A percentile compares a stretch with the other conserved stretches of the same genome.
Evolutionary conservation across 805 yeast genomes (phyloP).

Genomic region (Lachancea fermentati): DNA sequence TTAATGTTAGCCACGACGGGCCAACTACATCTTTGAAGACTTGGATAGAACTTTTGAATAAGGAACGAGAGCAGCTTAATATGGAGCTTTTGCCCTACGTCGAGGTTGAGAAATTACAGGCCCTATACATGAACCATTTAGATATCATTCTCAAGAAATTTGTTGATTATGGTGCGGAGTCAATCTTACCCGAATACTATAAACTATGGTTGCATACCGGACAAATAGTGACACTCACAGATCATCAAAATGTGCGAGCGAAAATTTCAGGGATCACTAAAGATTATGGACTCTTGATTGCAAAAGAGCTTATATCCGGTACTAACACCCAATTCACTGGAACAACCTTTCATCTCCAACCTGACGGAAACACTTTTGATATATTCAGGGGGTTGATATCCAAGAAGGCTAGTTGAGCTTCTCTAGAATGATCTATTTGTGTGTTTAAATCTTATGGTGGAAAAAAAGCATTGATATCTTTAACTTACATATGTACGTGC

Average conservation of each 20-base stretch:
- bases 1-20: constrained; percentile 75
- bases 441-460: too few species aligned
- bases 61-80: constrained; percentile 40
- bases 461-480: too few species aligned
- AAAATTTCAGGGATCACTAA: constrained; percentile 72
- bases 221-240: constrained; percentile 66
- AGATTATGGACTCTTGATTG: constrained; percentile 80
- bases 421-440: neutral
- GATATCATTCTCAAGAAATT: constrained; percentile 59
- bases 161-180: constrained; percentile 55
- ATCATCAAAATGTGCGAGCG: constrained; percentile 49
- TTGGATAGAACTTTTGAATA: constrained; percentile 59
- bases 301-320: constrained; percentile 51
- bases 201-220: constrained; percentile 78
- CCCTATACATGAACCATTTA: constrained; percentile 60
- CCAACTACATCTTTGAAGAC: constrained; percentile 87
- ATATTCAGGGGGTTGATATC: constrained; percentile 86
- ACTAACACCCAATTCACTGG: constrained; percentile 45
- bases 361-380: constrained; percentile 97
- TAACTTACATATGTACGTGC: neutral
- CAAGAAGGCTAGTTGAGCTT: constrained; percentile 36
- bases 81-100: constrained; percentile 41
- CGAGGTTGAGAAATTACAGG: constrained; percentile 40
- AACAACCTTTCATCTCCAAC: constrained; percentile 65
- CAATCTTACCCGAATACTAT: constrained; percentile 68